These are phyloP conservation scores for Digitaria exilis DNA, from an alignment of 202 grass and related monocot species.

Conservation along the genomic window DNA sequence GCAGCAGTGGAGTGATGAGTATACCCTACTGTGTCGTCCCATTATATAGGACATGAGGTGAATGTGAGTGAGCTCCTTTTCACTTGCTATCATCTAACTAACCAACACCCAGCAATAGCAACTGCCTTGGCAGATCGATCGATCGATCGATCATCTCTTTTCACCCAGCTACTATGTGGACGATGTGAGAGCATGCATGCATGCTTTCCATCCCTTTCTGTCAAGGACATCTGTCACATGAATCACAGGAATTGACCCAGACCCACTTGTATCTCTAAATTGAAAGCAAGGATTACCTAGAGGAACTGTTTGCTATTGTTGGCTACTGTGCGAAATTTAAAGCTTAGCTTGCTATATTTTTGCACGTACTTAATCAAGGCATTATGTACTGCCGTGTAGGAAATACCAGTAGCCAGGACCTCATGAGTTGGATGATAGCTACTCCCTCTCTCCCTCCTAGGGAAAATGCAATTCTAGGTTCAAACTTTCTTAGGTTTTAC, in stretches of 20 bases:
- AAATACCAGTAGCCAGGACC: neutral
- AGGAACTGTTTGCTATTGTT: neutral
- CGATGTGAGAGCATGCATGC: neutral
- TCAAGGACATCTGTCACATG: conserved; percentile 43
- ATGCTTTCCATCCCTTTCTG: conserved; percentile 44
- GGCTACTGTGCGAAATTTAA: conserved; percentile 16
- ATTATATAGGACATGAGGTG: conserved; percentile 3
- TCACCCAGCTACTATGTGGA: neutral
- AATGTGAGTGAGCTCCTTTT: conserved; percentile 50
- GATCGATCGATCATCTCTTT: conserved; percentile 29
- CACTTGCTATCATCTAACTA: conserved; percentile 37
- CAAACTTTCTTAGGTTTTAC: too few relatives aligned
- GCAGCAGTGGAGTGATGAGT: too few relatives aligned
- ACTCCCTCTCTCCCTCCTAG: too few relatives aligned
- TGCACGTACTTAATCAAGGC: neutral
- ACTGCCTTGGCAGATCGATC: neutral
- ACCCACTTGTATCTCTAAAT: neutral
- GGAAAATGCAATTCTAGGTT: too few relatives aligned
- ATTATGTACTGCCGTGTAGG: neutral
- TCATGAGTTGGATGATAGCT: neutral
- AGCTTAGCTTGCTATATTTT: neutral
- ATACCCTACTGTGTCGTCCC: neutral
- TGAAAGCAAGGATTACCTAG: neutral
- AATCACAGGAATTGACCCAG: conserved; percentile 29
- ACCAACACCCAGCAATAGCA: neutral